Conservation (phyloP, 306 rosid species). For the Corylus americana region DNA sequence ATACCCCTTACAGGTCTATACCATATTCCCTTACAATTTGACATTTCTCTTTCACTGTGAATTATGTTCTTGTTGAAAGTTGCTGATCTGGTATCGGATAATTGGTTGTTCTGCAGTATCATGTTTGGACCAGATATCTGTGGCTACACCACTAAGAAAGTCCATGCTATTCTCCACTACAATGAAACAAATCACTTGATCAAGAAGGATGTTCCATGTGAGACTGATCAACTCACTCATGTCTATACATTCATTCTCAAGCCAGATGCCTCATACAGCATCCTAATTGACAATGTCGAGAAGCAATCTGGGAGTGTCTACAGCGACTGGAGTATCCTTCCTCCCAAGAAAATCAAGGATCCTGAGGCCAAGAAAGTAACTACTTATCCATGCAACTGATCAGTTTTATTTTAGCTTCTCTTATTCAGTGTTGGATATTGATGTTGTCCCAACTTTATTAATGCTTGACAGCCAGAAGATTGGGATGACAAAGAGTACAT, state of each 20-base stretch:
- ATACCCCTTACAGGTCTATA: slow-evolving; percentile 88
- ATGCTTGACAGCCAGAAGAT: slow-evolving; percentile 82
- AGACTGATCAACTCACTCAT: slow-evolving; percentile 94
- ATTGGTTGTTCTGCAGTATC: slow-evolving; percentile 56
- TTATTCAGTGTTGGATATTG: slow-evolving; percentile 22
- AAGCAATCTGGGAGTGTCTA: slow-evolving; percentile 95
- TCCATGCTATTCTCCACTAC: slow-evolving; percentile 86
- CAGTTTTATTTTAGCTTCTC: neutral
- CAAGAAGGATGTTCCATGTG: slow-evolving; percentile 99
- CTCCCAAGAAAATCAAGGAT: slow-evolving; percentile 89
- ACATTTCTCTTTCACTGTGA: neutral
- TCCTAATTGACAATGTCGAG: slow-evolving; percentile 90
- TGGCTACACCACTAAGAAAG: slow-evolving; percentile 98
- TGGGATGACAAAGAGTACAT: slow-evolving; percentile 98
- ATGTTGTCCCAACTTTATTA: slow-evolving; percentile 15
- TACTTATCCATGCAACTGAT: neutral
- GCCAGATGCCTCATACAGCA: slow-evolving; percentile 95
- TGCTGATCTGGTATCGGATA: slow-evolving; percentile 22
- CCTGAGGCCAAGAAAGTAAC: slow-evolving; percentile 88
- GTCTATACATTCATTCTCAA: slow-evolving; percentile 88
- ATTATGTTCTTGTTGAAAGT: neutral
- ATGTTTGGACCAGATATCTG: slow-evolving; percentile 99
- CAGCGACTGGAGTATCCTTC: slow-evolving; percentile 93
- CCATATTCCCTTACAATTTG: slow-evolving; percentile 10
- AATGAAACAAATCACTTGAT: slow-evolving; percentile 81